Evolutionary conservation across 1,139 yeast species (phyloP), one percentile per base, ranked within the genome.

Genomic region (Geotrichum carabidarum): DNA sequence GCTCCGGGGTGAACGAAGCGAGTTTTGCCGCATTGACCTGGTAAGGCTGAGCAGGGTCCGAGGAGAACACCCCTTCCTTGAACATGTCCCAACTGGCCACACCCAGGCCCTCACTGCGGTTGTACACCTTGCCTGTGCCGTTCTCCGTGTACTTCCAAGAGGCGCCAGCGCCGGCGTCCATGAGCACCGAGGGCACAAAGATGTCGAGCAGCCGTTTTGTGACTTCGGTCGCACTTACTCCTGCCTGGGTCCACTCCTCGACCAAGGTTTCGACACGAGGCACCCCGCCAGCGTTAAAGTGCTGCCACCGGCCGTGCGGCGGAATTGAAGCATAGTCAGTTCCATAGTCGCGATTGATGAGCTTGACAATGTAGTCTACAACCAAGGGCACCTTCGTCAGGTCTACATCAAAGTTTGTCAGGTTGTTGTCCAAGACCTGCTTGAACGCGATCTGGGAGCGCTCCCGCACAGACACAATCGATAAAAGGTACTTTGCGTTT

Each of bases 111-210:
- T 81, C 86, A 17, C 82, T 77, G 63, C 85, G 73, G 34, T 66
- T 65, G 55, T 66, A 66, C 4, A 65, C 68, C 27, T 66, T 64
- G 8, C 64, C 66, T 3, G 71, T 64, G 0, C 58, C 65, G 12
- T 68, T 68, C 45, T 74, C 77, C 4, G 58, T 61, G 62, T 71
- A 81, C 46, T 65, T 66, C 85, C 85, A 81, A 9, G 60, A 62
- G 55, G 78, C 76, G 14, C 85, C 85, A 0, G 85, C 84, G 31
- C 85, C 85, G 2, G 85, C 85, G 64, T 81, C 86, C 34, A 81
- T 68, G 48, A 81, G 65, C 4, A 81, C 86, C 51, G 83, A 78
- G 37, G 81, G 76, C 2, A 81, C 74, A 61, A 80, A 78, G 51
- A 81, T 67, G 65, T 81, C 85, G 51, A 81, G 69, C 44, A 81